Evolutionary conservation across 2,329 filamentous ascomycete genomes (phyloP), one percentile per base, ranked within the genome.

Genomic region (Coniochaeta pulveracea): DNA sequence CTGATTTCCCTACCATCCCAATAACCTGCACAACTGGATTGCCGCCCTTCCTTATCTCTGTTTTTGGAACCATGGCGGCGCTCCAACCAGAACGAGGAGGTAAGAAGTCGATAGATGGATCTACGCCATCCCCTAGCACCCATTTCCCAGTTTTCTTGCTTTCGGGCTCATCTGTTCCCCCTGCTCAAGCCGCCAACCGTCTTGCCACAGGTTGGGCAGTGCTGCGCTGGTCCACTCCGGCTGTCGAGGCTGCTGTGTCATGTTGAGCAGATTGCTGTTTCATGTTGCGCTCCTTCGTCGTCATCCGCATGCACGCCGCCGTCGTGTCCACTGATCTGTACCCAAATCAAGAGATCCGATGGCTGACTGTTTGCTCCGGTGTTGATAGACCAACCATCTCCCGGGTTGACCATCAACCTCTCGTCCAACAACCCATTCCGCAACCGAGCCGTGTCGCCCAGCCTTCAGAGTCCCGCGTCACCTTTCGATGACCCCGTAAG

Each of bases 381-480:
- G 47, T 43, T 34, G 40, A 39, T 54, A 61, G 59, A 56, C 47
- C 56, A 57, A 46, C 65, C 60, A 43, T 69, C 70, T 45, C 55
- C 68, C 43, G 66, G 65, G 44, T 63, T 80, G 51, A 63, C 70
- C 35, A 61, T 80, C 54, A 80, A 76, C 57, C 71, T 86, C 49
- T 77, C 78, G 55, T 86, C 81, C 54, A 86, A 86, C 68, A 88
- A 88, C 53, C 82, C 82, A 41, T 88, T 75, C 49, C 78, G 81
- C 62, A 84, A 84, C 56, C 75, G 79, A 49, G 74, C 77, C 42
- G 63, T 66, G 23, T 83, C 80, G 42, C 78, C 58, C 34, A 55
- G 48, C 42, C 46, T 56, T 58, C 44, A 40, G 15, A 47, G 42
- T 34, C 49, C 48, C n/a, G 57, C 56, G 41, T 78, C 70, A 42